A percentile compares a stretch with the other conserved stretches of the same genome.
Conservation (phyloP, 2,329 filamentous ascomycete genomes). For the Botryotinia calthae region DNA sequence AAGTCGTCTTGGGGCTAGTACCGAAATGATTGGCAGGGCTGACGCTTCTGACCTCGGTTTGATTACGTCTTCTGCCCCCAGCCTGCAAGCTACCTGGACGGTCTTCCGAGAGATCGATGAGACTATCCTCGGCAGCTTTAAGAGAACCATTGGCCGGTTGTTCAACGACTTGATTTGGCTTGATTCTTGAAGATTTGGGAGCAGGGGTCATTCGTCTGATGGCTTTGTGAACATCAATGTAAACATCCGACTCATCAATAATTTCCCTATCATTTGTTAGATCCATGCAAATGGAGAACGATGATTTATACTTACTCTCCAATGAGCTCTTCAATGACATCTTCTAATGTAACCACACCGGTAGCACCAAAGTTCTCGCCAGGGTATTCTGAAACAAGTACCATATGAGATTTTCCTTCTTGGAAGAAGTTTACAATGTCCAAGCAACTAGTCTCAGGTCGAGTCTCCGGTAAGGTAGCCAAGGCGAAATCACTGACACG, state of each 20-base stretch:
- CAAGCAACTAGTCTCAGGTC: slow-evolving; percentile 91
- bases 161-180: slow-evolving; percentile 52
- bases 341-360: slow-evolving; percentile 92
- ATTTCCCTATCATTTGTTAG: slow-evolving; percentile 69
- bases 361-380: slow-evolving; percentile 89
- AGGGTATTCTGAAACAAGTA: slow-evolving; percentile 84
- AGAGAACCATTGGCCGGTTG: slow-evolving; percentile 43
- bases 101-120: slow-evolving; percentile 48
- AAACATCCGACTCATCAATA: slow-evolving; percentile 97
- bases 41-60: slow-evolving; percentile 23
- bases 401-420: slow-evolving; percentile 98
- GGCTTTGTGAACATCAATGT: slow-evolving; percentile 96
- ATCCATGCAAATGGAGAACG: slow-evolving; percentile 21
- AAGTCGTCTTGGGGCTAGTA: slow-evolving; percentile 47
- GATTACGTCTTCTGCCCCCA: slow-evolving; percentile 20
- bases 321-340: slow-evolving; percentile 97
- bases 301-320: slow-evolving; percentile 70
- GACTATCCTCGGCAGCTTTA: slow-evolving; percentile 38
- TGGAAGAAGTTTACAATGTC: slow-evolving; percentile 99
- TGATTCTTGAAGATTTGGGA: slow-evolving; percentile 68
- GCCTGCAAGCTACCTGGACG: slow-evolving; percentile 23
- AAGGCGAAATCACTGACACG: slow-evolving; percentile 87
- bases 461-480: slow-evolving; percentile 90
- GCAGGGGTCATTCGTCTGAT: slow-evolving; percentile 64
- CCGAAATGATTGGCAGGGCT: slow-evolving; percentile 27